These are phyloP conservation scores for Pseudozyma thailandica DNA, from an alignment of 1,284 basidiomycete species.

Conservation along the genomic window DNA sequence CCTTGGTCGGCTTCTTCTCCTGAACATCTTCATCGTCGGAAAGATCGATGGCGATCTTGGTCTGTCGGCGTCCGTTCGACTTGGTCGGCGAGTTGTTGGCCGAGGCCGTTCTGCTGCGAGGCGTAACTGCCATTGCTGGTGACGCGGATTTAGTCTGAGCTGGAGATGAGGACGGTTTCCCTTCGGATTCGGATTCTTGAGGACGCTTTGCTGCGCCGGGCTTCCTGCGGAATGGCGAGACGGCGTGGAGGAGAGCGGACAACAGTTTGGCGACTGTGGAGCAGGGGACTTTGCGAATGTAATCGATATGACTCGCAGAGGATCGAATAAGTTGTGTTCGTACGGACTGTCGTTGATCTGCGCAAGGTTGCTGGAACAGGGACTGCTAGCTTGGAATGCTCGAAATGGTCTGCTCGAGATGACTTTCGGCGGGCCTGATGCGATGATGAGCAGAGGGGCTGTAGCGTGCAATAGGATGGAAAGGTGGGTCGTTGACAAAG, in stretches of 20 bases:
- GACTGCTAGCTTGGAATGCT: background rate
- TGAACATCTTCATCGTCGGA: slow-evolving; percentile 32
- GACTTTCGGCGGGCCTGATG: background rate
- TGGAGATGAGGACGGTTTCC: background rate
- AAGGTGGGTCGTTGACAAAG: too few species aligned
- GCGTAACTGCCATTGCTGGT: slow-evolving; percentile 16
- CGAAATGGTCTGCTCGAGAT: background rate
- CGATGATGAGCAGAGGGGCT: too few species aligned
- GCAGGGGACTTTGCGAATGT: background rate
- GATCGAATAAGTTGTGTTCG: too few species aligned
- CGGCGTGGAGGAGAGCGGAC: slow-evolving; percentile 14
- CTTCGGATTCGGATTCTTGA: background rate
- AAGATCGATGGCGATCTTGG: slow-evolving; percentile 9
- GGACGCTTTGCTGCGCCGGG: slow-evolving; percentile 1
- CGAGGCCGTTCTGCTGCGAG: slow-evolving; percentile 23
- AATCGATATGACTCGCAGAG: background rate
- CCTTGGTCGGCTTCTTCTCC: slow-evolving; percentile 2
- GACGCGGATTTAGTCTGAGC: background rate
- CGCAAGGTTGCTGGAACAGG: background rate
- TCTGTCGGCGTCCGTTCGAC: slow-evolving; percentile 16
- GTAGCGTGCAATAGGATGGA: too few species aligned
- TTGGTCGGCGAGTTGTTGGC: slow-evolving; percentile 26
- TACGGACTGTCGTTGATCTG: background rate
- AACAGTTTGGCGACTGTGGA: slow-evolving; percentile 23
- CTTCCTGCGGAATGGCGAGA: slow-evolving; percentile 30